phyloP scores from a whole-genome alignment of 345 rosid genomes.

The Rubroshorea leprosula region DNA sequence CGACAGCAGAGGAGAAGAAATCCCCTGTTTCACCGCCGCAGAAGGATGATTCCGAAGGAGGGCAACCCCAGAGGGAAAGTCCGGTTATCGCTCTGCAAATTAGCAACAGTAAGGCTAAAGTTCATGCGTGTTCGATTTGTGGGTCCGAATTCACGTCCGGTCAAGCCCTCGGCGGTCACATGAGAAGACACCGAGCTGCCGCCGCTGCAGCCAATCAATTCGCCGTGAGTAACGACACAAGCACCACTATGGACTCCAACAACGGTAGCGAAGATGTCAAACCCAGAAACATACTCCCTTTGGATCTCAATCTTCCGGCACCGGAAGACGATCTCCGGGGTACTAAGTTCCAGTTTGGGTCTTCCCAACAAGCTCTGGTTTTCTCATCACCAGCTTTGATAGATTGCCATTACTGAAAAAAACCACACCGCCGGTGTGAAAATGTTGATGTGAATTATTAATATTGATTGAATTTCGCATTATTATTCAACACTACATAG shows the following conservation, averaged over 20 bases:
- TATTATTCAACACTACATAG: conserved; percentile 6
- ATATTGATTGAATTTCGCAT: conserved; percentile 17
- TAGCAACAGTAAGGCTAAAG: conserved; percentile 32
- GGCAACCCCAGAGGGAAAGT: conserved; percentile 16
- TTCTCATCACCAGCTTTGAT: conserved; percentile 71
- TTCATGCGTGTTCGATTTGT: conserved; percentile 93
- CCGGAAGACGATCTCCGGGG: conserved; percentile 66
- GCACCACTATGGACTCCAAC: conserved; percentile 3
- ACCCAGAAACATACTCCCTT: conserved; percentile 40
- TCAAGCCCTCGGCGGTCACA: conserved; percentile 98
- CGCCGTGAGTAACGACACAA: conserved; percentile 16
- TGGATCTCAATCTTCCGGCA: conserved; percentile 97
- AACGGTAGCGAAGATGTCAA: conserved; percentile 21
- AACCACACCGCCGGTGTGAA: background rate
- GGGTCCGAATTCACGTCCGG: conserved; percentile 90
- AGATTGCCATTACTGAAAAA: conserved; percentile 73
- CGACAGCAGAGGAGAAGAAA: conserved; percentile 24
- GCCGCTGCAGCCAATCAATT: conserved; percentile 18
- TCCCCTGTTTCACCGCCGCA: conserved; percentile 3
- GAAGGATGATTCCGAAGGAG: conserved; percentile 19
- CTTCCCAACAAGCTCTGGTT: conserved; percentile 39
- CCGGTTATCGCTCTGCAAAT: conserved; percentile 34
- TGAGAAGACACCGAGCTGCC: conserved; percentile 79
- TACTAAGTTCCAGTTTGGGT: conserved; percentile 53
- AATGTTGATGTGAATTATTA: conserved; percentile 32